These are phyloP conservation scores for Ploettnerulaceae sp. DNA, from an alignment of 2,329 filamentous ascomycete genomes.

Conservation along the genomic window DNA sequence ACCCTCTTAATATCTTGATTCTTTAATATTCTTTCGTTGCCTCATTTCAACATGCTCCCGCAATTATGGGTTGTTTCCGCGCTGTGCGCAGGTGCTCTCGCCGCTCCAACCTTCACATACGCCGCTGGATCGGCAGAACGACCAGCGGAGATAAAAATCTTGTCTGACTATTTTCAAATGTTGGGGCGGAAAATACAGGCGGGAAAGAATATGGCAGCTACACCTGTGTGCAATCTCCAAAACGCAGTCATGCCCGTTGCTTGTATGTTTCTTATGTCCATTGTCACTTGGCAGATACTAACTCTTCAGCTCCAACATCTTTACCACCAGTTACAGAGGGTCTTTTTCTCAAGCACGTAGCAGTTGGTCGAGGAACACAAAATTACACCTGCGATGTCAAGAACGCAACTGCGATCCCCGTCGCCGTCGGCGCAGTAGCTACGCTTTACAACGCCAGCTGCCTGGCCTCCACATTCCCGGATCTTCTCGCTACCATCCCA, in stretches of 20 bases:
- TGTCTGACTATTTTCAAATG: constrained; percentile 58
- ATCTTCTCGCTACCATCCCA: constrained; percentile 60
- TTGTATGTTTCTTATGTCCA: constrained; percentile 36
- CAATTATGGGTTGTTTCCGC: constrained; percentile 44
- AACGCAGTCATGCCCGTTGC: constrained; percentile 47
- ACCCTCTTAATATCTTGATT: constrained; percentile 2
- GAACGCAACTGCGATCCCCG: constrained; percentile 57
- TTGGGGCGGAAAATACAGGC: constrained; percentile 51
- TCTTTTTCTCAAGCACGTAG: constrained; percentile 68
- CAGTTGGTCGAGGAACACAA: constrained; percentile 81
- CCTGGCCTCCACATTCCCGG: constrained; percentile 63
- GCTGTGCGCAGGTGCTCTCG: constrained; percentile 42
- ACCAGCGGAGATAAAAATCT: constrained; percentile 33
- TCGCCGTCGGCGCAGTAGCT: constrained; percentile 68
- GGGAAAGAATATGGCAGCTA: constrained; percentile 38
- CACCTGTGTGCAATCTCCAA: constrained; percentile 51
- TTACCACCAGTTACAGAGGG: constrained; percentile 58
- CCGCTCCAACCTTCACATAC: constrained; percentile 28
- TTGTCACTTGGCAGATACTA: constrained; percentile 11
- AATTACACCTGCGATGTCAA: constrained; percentile 81
- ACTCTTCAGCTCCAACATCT: constrained; percentile 46
- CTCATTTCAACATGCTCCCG: constrained; percentile 43
- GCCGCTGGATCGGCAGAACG: constrained; percentile 19
- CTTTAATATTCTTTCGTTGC: constrained; percentile 10
- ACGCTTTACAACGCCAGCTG: constrained; percentile 86